These are phyloP conservation scores for Nadsonia starkeyi-henricii DNA, from an alignment of 1,139 yeast species.

Conservation along the genomic window DNA sequence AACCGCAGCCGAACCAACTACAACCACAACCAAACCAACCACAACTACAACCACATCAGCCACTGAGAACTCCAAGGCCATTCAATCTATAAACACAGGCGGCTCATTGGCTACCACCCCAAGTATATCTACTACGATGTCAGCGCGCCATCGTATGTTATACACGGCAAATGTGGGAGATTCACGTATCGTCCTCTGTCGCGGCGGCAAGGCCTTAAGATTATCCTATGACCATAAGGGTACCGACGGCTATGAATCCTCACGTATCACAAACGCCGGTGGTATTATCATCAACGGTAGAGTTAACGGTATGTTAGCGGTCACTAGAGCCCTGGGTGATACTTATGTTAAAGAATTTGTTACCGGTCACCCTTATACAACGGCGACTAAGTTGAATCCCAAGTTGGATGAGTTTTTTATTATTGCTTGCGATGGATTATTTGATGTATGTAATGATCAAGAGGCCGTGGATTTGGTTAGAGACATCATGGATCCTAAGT, in stretches of 20 bases:
- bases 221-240: conserved; percentile 93
- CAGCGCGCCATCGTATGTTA: conserved; percentile 36
- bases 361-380: conserved; percentile 83
- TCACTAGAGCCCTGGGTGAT: conserved; percentile 91
- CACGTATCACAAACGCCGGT: conserved; percentile 63
- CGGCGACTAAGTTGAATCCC: conserved; percentile 58
- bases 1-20: background rate
- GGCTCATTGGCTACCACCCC: background rate
- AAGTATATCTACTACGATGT: background rate
- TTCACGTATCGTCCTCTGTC: conserved; percentile 64
- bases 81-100: background rate
- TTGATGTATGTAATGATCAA: conserved; percentile 84
- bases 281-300: conserved; percentile 83
- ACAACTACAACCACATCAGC: background rate
- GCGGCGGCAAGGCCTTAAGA: conserved; percentile 61
- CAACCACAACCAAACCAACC: background rate
- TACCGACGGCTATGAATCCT: conserved; percentile 61
- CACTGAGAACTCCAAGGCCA: background rate
- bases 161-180: conserved; percentile 97
- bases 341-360: conserved; percentile 81
- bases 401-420: conserved; percentile 73
- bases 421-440: conserved; percentile 86
- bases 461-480: conserved; percentile 63
- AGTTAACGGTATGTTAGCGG: conserved; percentile 92
- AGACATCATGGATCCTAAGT: conserved; percentile 41